Percentiles rank a stretch among this genome's conserved stretches.
Evolutionary conservation across 2,329 filamentous ascomycete species (phyloP).

Genomic region (Aspergillus carbonarius): DNA sequence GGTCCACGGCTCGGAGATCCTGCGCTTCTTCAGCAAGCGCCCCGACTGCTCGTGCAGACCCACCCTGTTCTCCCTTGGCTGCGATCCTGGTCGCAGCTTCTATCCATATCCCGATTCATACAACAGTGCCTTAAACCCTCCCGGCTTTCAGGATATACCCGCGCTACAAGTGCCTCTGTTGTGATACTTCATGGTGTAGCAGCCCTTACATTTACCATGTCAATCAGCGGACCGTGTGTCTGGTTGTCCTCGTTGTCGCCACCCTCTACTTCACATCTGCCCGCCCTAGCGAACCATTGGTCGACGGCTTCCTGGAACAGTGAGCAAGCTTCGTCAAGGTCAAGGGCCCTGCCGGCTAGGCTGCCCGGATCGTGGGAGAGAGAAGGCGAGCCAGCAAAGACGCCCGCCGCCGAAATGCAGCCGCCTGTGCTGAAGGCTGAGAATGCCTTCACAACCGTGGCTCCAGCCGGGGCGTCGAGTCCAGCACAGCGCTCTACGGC

Average conservation of each 20-base stretch:
- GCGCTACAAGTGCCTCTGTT: neutral
- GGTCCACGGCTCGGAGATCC: constrained; percentile 23
- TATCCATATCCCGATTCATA: neutral
- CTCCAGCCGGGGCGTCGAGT: constrained; percentile 13
- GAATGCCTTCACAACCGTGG: constrained; percentile 25
- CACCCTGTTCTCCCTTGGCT: constrained; percentile 23
- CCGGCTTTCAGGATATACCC: neutral
- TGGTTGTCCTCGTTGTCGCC: constrained; percentile 36
- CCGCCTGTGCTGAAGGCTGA: constrained; percentile 27
- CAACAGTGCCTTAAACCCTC: neutral
- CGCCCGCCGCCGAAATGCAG: constrained; percentile 27
- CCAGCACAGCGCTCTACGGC: constrained; percentile 18
- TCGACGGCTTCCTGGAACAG: constrained; percentile 27
- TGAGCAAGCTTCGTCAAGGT: constrained; percentile 23
- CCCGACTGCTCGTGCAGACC: constrained; percentile 29
- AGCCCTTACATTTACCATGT: constrained; percentile 29
- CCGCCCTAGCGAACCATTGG: constrained; percentile 30
- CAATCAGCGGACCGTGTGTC: constrained; percentile 38
- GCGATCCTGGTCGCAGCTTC: constrained; percentile 11
- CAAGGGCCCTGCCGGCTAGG: constrained; percentile 22
- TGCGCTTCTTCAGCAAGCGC: constrained; percentile 29
- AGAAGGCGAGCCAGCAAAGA: constrained; percentile 17
- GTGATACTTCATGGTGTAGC: constrained; percentile 12
- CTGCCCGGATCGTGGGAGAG: constrained; percentile 23
- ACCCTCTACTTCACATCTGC: constrained; percentile 30